Evolutionary conservation across 345 rosid genomes (phyloP).

Genomic region (Fremontodendron californicum): DNA sequence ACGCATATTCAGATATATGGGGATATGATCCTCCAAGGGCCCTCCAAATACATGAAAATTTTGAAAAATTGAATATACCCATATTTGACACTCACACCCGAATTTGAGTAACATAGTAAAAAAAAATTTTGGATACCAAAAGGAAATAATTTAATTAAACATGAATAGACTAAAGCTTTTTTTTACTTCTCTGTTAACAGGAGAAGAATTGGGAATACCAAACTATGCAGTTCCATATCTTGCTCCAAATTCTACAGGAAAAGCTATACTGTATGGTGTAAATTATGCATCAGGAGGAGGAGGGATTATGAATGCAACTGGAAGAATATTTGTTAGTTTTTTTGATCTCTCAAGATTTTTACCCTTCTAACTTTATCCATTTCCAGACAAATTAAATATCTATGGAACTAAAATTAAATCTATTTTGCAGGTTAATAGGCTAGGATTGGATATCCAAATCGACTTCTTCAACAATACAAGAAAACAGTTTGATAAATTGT

Average conservation of each 20-base stretch:
- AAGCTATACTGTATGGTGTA: constrained; percentile 61
- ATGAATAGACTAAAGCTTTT: no score
- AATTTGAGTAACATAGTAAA: no score
- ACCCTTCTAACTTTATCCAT: neutral
- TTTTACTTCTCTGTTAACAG: constrained; percentile 22
- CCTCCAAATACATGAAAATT: no score
- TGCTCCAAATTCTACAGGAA: constrained; percentile 78
- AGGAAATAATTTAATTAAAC: no score
- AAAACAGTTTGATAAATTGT: constrained; percentile 54
- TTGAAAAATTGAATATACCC: no score
- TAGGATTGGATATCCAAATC: constrained; percentile 82
- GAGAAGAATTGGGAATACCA: constrained; percentile 73
- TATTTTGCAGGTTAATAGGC: constrained; percentile 57
- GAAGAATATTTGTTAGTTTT: constrained; percentile 69
- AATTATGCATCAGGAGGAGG: constrained; percentile 97
- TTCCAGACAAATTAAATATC: neutral
- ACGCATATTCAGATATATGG: no score
- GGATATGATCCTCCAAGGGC: no score
- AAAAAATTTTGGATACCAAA: no score
- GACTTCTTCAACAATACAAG: constrained; percentile 76
- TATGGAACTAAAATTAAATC: neutral
- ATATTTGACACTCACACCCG: no score
- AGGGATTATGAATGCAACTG: constrained; percentile 89
- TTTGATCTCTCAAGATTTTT: neutral
- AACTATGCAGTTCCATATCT: constrained; percentile 67